Evolutionary conservation across 2,329 filamentous ascomycete species (phyloP), one percentile per base, ranked within the genome.

Genomic region (Neonectria magnoliae): DNA sequence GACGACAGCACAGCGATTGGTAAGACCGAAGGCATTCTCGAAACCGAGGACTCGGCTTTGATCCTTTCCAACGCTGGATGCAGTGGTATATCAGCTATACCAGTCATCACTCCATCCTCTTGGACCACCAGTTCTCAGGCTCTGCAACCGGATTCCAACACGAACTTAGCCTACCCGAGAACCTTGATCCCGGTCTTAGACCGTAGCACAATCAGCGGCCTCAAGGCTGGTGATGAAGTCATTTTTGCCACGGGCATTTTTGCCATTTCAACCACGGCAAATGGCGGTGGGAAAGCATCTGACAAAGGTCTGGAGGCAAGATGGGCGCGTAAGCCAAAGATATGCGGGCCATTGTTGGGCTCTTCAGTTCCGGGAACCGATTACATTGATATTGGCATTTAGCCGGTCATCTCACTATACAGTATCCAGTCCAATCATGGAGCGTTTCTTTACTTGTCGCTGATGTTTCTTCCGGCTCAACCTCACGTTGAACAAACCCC

Each of bases 81-180:
- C 0, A 69, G 68, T 4, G 70, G 70, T 0, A 68, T 72, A 0
- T n/a, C 41, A 1, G 14, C 25, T 0, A 27, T 60, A 2, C 41
- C 55, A 5, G 9, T 57, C 1, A 4, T 51, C 0, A 8, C 54
- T 1, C 16, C 6, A 6, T 14, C 31, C 0, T n/a, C 4, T 1
- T 27, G 27, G 2, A 10, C 27, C 1, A 67, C 64, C 4, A 68
- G 22, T 8, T 62, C 53, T 20, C 52, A 14, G 5, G 56, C 60
- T 4, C 18, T 72, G 3, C 71, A 70, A 9, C 70, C 70, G 1
- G 70, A 72, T 27, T 55, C 70, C 0, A 72, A 72, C 14, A 72
- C 70, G 2, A 72, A 67, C 2, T 7, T 72, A 0, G 57, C 67
- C 2, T 38, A 63, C 4, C 70, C 63, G 3, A 68, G 68, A 47